phyloP scores from a whole-genome alignment of 1,284 basidiomycete genomes.

The Filobasidium uniguttulatum region DNA sequence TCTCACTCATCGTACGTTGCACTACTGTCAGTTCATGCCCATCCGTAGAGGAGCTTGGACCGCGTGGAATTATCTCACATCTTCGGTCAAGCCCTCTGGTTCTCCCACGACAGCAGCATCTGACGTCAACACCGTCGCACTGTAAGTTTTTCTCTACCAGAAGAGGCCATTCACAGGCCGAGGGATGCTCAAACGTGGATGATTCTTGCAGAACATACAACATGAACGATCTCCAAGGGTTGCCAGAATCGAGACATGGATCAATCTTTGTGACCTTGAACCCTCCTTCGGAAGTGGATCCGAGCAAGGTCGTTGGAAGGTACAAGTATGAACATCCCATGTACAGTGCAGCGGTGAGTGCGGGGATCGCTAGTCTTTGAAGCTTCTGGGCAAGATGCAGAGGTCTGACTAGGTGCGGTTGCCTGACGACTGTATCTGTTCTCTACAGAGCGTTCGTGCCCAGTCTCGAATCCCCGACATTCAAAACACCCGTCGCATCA shows the following conservation, averaged over 20 bases:
- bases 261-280: slow-evolving; percentile 66
- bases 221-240: slow-evolving; percentile 67
- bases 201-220: slow-evolving; percentile 41
- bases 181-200: slow-evolving; percentile 2
- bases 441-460: slow-evolving; percentile 39
- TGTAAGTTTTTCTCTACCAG: too few relatives aligned
- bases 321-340: slow-evolving; percentile 60
- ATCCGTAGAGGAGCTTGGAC: slow-evolving; percentile 49
- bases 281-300: slow-evolving; percentile 51
- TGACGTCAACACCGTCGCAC: slow-evolving; percentile 47
- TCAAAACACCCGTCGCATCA: slow-evolving; percentile 52
- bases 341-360: slow-evolving; percentile 26
- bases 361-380: background rate
- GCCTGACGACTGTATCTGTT: background rate
- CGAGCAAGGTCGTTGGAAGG: slow-evolving; percentile 42
- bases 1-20: too few relatives aligned
- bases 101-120: slow-evolving; percentile 36
- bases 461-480: slow-evolving; percentile 47
- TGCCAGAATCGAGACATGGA: slow-evolving; percentile 48
- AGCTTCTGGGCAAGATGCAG: too few relatives aligned
- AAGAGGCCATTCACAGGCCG: too few relatives aligned
- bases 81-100: slow-evolving; percentile 38
- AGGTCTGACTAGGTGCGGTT: too few relatives aligned
- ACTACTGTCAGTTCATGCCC: slow-evolving; percentile 49
- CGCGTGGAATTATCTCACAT: slow-evolving; percentile 57